Evolutionary conservation across 768 basidiomycete species (phyloP).

Genomic region (Phanerochaete sordida): DNA sequence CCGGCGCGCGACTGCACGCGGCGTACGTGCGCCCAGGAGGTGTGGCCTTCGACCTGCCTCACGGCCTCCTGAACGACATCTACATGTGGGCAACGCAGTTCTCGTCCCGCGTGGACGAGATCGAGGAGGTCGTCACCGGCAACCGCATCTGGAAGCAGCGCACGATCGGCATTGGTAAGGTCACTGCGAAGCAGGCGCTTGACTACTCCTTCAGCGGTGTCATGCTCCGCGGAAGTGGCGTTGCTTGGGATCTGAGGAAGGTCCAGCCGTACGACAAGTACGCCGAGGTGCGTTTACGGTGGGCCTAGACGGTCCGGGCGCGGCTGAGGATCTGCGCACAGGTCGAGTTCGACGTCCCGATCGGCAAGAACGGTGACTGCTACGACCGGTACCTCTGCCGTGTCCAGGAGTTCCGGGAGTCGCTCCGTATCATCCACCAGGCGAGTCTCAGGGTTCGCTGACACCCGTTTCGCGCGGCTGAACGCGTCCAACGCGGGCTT

Average conservation of each 20-base stretch:
- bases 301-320: neutral
- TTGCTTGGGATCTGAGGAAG: conserved; percentile 94
- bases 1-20: conserved; percentile 93
- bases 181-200: conserved; percentile 89
- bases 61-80: conserved; percentile 98
- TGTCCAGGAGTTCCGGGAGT: conserved; percentile 98
- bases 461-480: neutral
- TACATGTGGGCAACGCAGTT: conserved; percentile 98
- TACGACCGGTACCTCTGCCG: conserved; percentile 97
- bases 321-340: conserved; percentile 21
- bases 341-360: conserved; percentile 98
- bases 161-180: conserved; percentile 85
- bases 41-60: conserved; percentile 95
- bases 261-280: conserved; percentile 95
- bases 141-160: conserved; percentile 99
- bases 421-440: conserved; percentile 82
- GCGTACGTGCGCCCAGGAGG: conserved; percentile 99
- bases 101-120: conserved; percentile 85
- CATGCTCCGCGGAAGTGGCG: conserved; percentile 92
- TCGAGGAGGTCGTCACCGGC: conserved; percentile 96
- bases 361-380: conserved; percentile 95
- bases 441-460: conserved; percentile 27
- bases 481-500: neutral
- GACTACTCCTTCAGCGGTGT: conserved; percentile 95
- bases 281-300: conserved; percentile 57